Base-by-base conservation (phyloP, 2,329 filamentous ascomycete species). In the Stagonosporopsis rhizophila region DNA sequence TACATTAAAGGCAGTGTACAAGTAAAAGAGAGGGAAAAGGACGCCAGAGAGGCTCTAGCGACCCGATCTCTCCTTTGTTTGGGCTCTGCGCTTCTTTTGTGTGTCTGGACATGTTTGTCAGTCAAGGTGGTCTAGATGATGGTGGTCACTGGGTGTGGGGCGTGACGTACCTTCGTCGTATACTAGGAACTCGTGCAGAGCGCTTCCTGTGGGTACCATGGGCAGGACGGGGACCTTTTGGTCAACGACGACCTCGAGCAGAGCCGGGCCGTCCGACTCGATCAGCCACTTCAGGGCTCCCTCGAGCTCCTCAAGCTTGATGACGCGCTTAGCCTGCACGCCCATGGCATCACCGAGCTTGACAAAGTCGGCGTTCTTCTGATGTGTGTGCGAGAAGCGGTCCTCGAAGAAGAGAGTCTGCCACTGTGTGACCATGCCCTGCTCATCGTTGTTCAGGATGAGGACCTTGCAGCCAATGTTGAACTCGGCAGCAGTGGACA, bases 371-470 rank as follows among this genome's bases (percentile, higher is more conserved):
- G 94, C 92, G 78, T 98, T 98, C 74, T 86, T 84, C 80, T 96
- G 93, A 77, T 98, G 94, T 0, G 94, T 97, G 77, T 96, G 93
- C 32, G 92, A 85, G 77, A 88, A 98, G 67, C 94, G 88, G 74
- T 97, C 92, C 77, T 96, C 90, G 81, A 96, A 98, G 81, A 98
- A 98, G 64, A 98, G 87, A 69, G 92, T 93, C 79, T 98, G 94
- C 94, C 94, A 98, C 80, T 97, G 94, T 1, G 93, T 97, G 39
- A 98, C 93, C 94, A 98, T 98, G 50, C 94, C 94, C 80, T 97
- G 94, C 79, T 98, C 92, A 77, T 96, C 92, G 78, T 96, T 99
- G 83, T 98, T 98, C 52, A 99, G 79, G 23, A 98, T 83, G 67
- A 98, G 92, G 58, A 98, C 85, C 85, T 98, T 98, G 77, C 96